A percentile compares a stretch with the other conserved stretches of the same genome.
Conservation (phyloP, 2,329 filamentous ascomycete species). For the Bipolaris zeicola region DNA sequence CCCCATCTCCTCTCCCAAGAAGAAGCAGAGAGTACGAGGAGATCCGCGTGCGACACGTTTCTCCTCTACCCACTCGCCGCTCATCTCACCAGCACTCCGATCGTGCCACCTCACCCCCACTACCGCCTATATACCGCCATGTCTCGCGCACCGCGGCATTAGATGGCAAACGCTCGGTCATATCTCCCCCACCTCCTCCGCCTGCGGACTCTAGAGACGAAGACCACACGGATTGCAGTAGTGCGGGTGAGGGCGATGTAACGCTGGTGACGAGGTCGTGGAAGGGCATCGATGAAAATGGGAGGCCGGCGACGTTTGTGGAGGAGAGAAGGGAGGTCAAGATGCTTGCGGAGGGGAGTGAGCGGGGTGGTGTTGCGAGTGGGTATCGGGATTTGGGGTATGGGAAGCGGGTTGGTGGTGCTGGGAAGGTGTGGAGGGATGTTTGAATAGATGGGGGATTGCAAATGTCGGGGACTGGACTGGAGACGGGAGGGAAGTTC, state of each 20-base stretch:
- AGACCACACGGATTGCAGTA: constrained; percentile 33
- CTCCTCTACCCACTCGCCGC: constrained; percentile 15
- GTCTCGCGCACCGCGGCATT: constrained; percentile 13
- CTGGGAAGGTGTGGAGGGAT: constrained; percentile 14
- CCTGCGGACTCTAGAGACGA: constrained; percentile 14
- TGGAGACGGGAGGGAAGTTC: no score
- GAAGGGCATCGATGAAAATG: constrained; percentile 39
- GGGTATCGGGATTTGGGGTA: constrained; percentile 5
- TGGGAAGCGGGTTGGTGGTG: constrained; percentile 3
- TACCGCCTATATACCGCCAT: constrained; percentile 20
- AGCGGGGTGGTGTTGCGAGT: constrained; percentile 7
- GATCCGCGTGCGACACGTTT: constrained; percentile 20
- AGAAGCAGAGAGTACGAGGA: constrained; percentile 14
- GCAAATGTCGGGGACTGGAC: not conserved
- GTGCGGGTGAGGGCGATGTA: constrained; percentile 23
- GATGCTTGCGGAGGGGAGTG: constrained; percentile 19
- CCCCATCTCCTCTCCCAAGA: constrained; percentile 5
- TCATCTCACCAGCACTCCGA: not conserved
- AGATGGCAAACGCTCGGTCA: constrained; percentile 13
- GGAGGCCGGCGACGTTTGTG: constrained; percentile 32
- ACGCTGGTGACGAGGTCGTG: constrained; percentile 31
- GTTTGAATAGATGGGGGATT: not conserved
- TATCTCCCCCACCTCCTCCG: constrained; percentile 12
- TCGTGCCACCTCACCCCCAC: constrained; percentile 2
- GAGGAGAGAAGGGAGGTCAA: constrained; percentile 28